Evolutionary conservation across 495 filamentous ascomycete species (phyloP).

Genomic region (Tetracladium setigerum): DNA sequence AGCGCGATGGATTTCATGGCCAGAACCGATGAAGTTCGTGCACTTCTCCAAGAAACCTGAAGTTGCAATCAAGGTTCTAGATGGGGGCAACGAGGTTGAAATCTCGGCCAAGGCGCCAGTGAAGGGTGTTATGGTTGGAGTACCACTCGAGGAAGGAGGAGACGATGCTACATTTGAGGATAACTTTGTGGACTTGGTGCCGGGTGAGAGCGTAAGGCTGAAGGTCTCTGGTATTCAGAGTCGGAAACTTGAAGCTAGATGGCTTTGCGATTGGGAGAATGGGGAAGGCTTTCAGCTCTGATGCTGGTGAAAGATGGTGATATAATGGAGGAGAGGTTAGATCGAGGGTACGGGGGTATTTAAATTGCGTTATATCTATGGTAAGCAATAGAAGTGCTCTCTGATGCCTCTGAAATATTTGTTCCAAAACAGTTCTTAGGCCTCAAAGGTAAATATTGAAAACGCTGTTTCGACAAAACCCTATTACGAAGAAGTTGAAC

Average conservation of each 20-base stretch:
- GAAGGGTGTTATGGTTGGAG: slow-evolving; percentile 38
- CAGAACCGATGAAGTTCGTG: slow-evolving; percentile 76
- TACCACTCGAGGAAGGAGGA: slow-evolving; percentile 21
- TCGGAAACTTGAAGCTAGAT: slow-evolving; percentile 10
- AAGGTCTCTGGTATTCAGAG: slow-evolving; percentile 17
- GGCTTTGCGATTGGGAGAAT: slow-evolving; percentile 19
- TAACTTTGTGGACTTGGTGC: slow-evolving; percentile 40
- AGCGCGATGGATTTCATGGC: slow-evolving; percentile 64
- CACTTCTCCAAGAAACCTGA: slow-evolving; percentile 42
- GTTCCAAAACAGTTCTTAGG: too few relatives aligned
- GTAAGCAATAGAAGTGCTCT: too few relatives aligned
- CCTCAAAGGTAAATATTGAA: too few relatives aligned
- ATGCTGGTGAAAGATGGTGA: background rate
- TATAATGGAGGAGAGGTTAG: too few relatives aligned
- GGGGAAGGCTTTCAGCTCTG: slow-evolving; percentile 9
- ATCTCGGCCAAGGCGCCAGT: slow-evolving; percentile 33
- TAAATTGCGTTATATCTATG: too few relatives aligned
- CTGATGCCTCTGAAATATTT: too few relatives aligned
- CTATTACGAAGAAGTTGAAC: too few relatives aligned
- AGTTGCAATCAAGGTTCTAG: slow-evolving; percentile 17
- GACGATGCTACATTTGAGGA: slow-evolving; percentile 33
- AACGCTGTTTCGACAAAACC: too few relatives aligned
- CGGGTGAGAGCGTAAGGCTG: slow-evolving; percentile 29
- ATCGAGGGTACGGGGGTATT: too few relatives aligned
- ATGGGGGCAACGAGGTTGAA: slow-evolving; percentile 9